Evolutionary conservation across 2,329 filamentous ascomycete genomes (phyloP), one percentile per base, ranked within the genome.

Genomic region (Aspergillus sp.): DNA sequence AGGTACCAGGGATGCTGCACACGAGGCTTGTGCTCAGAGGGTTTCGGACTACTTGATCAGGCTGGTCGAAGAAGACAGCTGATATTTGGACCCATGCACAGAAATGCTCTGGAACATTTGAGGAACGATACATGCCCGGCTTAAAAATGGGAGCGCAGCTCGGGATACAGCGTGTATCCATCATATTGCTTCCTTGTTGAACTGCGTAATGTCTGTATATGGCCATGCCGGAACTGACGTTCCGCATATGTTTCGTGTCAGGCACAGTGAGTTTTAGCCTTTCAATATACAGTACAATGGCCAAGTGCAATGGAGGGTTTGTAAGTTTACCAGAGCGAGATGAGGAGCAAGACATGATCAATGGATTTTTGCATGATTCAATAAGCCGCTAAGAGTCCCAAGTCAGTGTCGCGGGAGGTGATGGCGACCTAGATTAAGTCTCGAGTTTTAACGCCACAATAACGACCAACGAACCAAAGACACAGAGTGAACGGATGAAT

Each of bases 1-100:
- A 8, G 61, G 59, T 4, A 64, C 64, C 2, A 49, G 59, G 7
- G 38, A 45, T 0, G 41, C 22, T 3, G 71, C 66, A 0, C 38
- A 66, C 17, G 67, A 73, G 49, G 48, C 61, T 0, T 76, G 73
- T 22, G 69, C 72, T 2, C 63, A 62, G 54, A 62, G 69, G n/a
- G 64, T 72, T 11, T 64, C 71, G 8, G 52, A 68, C n/a, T 74
- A 71, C 45, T 54, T 77, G 25, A 65, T 75, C 7, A 45, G 62
- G 1, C 68, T 76, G 59, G 66, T 73, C 1, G 60, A 68, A 38
- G 71, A 76, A 30, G 73, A 77, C 48, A 65, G 34, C 34, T 15
- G 11, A 41, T 13, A 41, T 41, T 13, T 15, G 5, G 34, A 41
- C 3, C 34, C 34, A 41, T 41, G 11, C 34, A 13, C 34, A 15